Base-by-base conservation (phyloP, 164 flowering plant genomes). In the Aristolochia fimbriata region DNA sequence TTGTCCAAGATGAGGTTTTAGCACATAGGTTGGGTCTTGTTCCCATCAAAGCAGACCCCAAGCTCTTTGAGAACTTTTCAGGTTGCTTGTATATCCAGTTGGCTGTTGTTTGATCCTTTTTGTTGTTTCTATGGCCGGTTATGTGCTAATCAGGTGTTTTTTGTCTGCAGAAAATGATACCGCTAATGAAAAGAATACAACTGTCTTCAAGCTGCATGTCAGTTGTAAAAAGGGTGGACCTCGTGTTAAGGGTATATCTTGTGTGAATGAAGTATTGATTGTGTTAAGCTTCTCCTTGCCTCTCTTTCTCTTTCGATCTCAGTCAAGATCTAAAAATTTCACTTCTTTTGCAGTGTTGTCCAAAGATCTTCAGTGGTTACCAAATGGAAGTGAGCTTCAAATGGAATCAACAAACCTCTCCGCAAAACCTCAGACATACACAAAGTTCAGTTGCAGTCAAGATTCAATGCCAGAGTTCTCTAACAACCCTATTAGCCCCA, bases 1-100 rank as follows among this genome's bases (percentile, higher is more conserved):
- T 87, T 2, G 54, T 93, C 62, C 94, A 82, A 76, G 98, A 93
- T 70, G 98, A 93, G 76, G 96, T 89, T 51, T 88, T 92, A 64
- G 68, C 98, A 43, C 96, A 89, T 56, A 83, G 98, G 65, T 73
- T 93, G 75, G 96, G 97, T 58, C 88, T 93, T 45, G 81, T 93
- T 70, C 98, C 98, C 4, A 74, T 93, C 50, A 73, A 72, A 24
- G 85, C 66, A 61, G 98, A 93, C 62, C 97, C 98, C 37, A 86
- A 96, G 74, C 70, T 80, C 52, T 93, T 93, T 54, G 89, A 87
- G 15, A 83, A 81, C 69, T 53, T 72, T 52, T 83, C 96, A 86
- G 98, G 98, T 92, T 62, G 47, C 20, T 20, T 60, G 22, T 14
- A 46, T 48, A 13, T 56, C 17, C 10, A 4, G 51, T 30, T 41